A percentile compares a stretch with the other conserved stretches of the same genome.
Evolutionary conservation across 805 yeast genomes (phyloP).

Genomic region (Lachancea mirantina): DNA sequence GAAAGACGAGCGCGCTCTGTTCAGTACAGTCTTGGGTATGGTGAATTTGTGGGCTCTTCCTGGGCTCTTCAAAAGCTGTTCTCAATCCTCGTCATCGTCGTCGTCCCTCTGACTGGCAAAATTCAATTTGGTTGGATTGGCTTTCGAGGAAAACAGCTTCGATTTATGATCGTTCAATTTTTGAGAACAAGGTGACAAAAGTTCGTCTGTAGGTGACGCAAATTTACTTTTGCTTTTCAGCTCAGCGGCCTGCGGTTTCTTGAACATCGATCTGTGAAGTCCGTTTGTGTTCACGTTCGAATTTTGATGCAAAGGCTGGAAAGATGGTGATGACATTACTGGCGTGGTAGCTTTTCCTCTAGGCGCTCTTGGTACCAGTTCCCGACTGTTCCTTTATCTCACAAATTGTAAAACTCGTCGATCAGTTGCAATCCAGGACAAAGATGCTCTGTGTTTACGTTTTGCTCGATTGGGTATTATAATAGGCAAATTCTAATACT

Average conservation of each 20-base stretch:
- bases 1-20: neutral
- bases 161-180: conserved; percentile 45
- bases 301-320: conserved; percentile 26
- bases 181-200: conserved; percentile 53
- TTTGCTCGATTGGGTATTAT: too few species aligned
- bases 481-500: too few species aligned
- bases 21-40: neutral
- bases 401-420: too few species aligned
- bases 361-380: too few species aligned
- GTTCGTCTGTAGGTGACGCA: conserved; percentile 52
- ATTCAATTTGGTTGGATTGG: conserved; percentile 21
- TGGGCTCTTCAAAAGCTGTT: neutral
- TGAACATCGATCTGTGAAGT: conserved; percentile 23
- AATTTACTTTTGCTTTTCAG: conserved; percentile 19
- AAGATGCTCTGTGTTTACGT: too few species aligned
- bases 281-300: conserved; percentile 4
- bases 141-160: conserved; percentile 17
- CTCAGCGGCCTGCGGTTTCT: conserved; percentile 12
- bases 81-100: conserved; percentile 7
- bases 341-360: too few species aligned
- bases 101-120: conserved; percentile 6
- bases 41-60: neutral
- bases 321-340: conserved; percentile 30
- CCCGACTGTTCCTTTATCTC: too few species aligned
- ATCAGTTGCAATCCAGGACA: too few species aligned